A percentile compares a stretch with the other conserved stretches of the same genome.
Conservation (phyloP, 352 stramenopile genomes). For the Phytophthora kernoviae region DNA sequence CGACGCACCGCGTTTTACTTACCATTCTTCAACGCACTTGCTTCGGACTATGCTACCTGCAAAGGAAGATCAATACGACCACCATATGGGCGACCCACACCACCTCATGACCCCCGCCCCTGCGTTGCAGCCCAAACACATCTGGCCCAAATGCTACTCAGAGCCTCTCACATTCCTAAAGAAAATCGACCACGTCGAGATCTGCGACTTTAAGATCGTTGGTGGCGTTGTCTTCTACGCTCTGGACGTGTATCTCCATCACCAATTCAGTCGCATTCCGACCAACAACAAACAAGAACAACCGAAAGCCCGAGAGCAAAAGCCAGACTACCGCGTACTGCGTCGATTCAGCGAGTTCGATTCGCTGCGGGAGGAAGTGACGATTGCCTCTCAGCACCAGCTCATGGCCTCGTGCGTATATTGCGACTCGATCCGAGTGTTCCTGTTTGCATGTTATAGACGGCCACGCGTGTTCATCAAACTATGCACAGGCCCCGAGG, state of each 20-base stretch:
- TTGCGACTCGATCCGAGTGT: conserved; percentile 35
- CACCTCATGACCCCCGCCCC: conserved; percentile 10
- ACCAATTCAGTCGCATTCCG: conserved; percentile 51
- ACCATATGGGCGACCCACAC: conserved; percentile 9
- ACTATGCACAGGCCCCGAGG: conserved; percentile 24
- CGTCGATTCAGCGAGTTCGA: conserved; percentile 39
- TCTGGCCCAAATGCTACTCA: conserved; percentile 34
- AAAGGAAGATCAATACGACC: conserved; percentile 1
- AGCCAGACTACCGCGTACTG: conserved; percentile 34
- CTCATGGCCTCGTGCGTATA: conserved; percentile 27
- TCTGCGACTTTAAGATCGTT: conserved; percentile 32
- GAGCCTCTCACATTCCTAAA: conserved; percentile 36
- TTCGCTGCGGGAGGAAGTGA: conserved; percentile 25
- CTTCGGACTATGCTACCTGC: conserved; percentile 3
- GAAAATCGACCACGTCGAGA: conserved; percentile 48
- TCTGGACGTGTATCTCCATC: conserved; percentile 53
- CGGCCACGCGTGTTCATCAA: conserved; percentile 46
- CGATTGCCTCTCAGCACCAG: conserved; percentile 24
- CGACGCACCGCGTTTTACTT: too few relatives aligned
- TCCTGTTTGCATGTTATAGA: conserved; percentile 35
- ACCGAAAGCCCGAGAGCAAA: conserved; percentile 2
- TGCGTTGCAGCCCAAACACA: conserved; percentile 22
- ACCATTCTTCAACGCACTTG: conserved; percentile 22
- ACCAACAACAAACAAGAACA: conserved; percentile 35
- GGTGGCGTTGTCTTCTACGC: conserved; percentile 52